A percentile compares a stretch with the other conserved stretches of the same genome.
phyloP scores from a whole-genome alignment of 495 filamentous ascomycete species.

The Xylaria acuta region DNA sequence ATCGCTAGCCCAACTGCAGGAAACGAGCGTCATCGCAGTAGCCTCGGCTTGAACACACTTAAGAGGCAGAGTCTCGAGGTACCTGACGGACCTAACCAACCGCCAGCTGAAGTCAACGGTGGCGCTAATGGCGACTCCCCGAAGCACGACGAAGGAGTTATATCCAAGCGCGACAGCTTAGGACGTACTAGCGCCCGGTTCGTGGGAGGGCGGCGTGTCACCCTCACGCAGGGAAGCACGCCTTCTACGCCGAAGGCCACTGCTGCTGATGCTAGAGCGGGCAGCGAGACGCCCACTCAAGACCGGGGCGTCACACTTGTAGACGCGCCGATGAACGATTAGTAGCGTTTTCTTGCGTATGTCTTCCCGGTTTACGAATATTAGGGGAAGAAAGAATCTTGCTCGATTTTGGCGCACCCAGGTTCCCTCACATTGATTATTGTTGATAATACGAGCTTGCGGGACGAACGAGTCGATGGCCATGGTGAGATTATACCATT shows the following conservation, averaged over 20 bases:
- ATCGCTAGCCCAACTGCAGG: slow-evolving; percentile 70
- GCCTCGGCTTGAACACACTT: slow-evolving; percentile 42
- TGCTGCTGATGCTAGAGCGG: slow-evolving; percentile 29
- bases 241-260: slow-evolving; percentile 39
- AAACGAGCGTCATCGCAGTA: slow-evolving; percentile 55
- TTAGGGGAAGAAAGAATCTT: not conserved
- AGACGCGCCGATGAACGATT: slow-evolving; percentile 88
- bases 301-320: slow-evolving; percentile 73
- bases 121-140: slow-evolving; percentile 51
- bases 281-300: slow-evolving; percentile 37
- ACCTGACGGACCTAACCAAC: slow-evolving; percentile 48
- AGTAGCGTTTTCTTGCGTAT: slow-evolving; percentile 33
- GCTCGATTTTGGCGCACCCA: not conserved
- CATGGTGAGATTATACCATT: slow-evolving; percentile 1
- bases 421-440: not conserved
- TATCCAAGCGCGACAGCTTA: slow-evolving; percentile 61
- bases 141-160: slow-evolving; percentile 45
- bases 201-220: slow-evolving; percentile 49
- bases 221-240: slow-evolving; percentile 32
- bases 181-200: slow-evolving; percentile 53
- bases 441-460: slow-evolving; percentile 21
- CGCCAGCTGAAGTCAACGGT: slow-evolving; percentile 47
- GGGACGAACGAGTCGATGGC: not conserved
- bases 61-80: slow-evolving; percentile 55
- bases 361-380: not conserved